These are phyloP conservation scores for Pueraria montana DNA, from an alignment of 306 rosid species.

Conservation along the genomic window DNA sequence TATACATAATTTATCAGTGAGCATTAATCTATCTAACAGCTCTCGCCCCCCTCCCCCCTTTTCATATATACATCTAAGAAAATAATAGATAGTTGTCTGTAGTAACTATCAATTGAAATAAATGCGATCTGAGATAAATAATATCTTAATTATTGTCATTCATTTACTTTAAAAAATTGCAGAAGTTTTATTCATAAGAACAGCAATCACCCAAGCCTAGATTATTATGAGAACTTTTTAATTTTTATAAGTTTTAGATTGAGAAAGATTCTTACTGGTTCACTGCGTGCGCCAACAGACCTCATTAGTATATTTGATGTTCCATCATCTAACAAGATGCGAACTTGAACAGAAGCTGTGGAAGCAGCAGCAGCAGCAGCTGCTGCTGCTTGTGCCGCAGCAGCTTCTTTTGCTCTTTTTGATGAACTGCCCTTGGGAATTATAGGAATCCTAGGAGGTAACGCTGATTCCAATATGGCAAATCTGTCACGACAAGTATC, in stretches of 20 bases:
- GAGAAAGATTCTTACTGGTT: constrained; percentile 72
- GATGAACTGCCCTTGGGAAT: constrained; percentile 91
- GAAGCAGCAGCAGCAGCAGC: constrained; percentile 99
- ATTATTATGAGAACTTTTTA: constrained; percentile 13
- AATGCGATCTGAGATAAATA: constrained; percentile 33
- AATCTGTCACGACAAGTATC: constrained; percentile 97
- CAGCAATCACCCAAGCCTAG: constrained; percentile 28
- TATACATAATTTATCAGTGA: constrained; percentile 4
- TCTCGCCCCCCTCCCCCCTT: not conserved
- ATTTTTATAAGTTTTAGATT: constrained; percentile 2
- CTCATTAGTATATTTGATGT: constrained; percentile 95
- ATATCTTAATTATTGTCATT: not conserved
- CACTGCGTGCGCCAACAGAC: constrained; percentile 91
- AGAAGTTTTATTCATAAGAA: constrained; percentile 30
- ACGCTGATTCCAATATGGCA: constrained; percentile 90
- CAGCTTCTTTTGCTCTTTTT: constrained; percentile 94
- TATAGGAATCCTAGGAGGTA: constrained; percentile 85
- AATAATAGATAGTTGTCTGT: not conserved
- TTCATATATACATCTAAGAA: not conserved
- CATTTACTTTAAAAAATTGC: constrained; percentile 3
- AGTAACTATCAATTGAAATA: constrained; percentile 39
- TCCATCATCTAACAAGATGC: constrained; percentile 96
- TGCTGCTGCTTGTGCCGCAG: constrained; percentile 97
- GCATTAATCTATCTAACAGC: constrained; percentile 11
- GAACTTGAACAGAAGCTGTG: constrained; percentile 97